Percentiles rank a stretch among this genome's conserved stretches.
These are phyloP conservation scores for Taphrina sp. DNA, from an alignment of 1,139 yeast genomes.

Conservation along the genomic window DNA sequence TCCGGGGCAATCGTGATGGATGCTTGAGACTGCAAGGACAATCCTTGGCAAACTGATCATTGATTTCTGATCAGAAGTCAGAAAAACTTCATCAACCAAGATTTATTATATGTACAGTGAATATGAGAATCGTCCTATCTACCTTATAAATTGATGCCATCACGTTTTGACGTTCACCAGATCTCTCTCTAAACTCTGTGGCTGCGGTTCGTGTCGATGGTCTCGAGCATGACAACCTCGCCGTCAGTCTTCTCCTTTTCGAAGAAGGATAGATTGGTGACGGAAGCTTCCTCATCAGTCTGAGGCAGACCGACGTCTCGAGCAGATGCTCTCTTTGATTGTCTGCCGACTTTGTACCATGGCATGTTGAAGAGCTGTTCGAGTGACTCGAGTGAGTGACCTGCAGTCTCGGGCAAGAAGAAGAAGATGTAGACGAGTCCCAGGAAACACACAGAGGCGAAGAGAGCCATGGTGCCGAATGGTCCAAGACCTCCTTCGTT, in stretches of 20 bases:
- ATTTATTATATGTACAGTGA: no score
- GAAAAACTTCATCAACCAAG: no score
- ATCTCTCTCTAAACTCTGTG: no score
- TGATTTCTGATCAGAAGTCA: no score
- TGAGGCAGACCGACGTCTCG: neutral
- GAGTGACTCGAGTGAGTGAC: slow-evolving; percentile 22
- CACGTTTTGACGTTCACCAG: no score
- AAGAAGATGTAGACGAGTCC: slow-evolving; percentile 28
- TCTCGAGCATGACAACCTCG: slow-evolving; percentile 7
- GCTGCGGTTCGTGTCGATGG: no score
- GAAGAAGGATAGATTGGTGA: neutral
- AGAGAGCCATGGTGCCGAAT: slow-evolving; percentile 26
- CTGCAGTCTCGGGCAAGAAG: slow-evolving; percentile 30
- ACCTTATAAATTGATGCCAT: no score
- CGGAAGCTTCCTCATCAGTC: neutral
- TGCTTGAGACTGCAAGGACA: no score
- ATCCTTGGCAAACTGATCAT: no score
- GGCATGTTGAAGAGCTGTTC: slow-evolving; percentile 24
- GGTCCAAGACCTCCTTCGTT: slow-evolving; percentile 27
- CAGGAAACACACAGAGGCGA: slow-evolving; percentile 23
- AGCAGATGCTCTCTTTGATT: neutral
- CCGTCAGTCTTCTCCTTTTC: slow-evolving; percentile 8
- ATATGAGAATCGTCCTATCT: no score
- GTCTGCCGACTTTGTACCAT: slow-evolving; percentile 22
- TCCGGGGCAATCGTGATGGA: no score